Base-by-base conservation (phyloP, 108 stramenopile species). In the Poteriospumella lacustris region DNA sequence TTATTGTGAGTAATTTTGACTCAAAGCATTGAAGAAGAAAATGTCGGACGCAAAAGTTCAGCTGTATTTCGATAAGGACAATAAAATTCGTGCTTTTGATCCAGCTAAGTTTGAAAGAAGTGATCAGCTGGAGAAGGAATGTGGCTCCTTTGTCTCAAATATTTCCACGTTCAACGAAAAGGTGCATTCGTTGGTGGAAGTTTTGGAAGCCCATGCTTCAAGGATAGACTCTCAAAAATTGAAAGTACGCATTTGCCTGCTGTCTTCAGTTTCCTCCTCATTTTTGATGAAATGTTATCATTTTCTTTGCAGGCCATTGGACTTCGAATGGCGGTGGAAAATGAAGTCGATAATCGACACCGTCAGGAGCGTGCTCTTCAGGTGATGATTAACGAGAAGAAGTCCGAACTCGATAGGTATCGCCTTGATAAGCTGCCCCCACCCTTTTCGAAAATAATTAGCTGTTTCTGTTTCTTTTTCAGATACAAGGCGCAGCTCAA, bases 361-460 rank as follows among this genome's bases (percentile, higher is more conserved):
- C 36, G 70, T 15, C 70, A 73, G 42, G n/a, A 73, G 42, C 36
- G 70, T 42, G 70, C 70, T 26, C 36, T 73, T 9, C 70, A 73
- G 36, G 42, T 34, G 3, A 52, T 73, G 70, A 73, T 73, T 5
- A 73, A 73, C 36, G 70, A 73, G 70, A 73, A 73, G 41, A 73
- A 56, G 42, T n/a, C 70, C 9, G 70, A 73, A 56, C 41, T 73
- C 31, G 70, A 73, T 73, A 3, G 52, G 52, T 56, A 19, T 19
- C 15, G 15, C 15, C 24, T 56, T n/a, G n/a, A n/a, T n/a, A n/a
- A n/a, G n/a, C n/a, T n/a, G n/a, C n/a, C n/a, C n/a, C n/a, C n/a
- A n/a, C n/a, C n/a, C n/a, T n/a, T n/a, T n/a, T n/a, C n/a, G n/a
- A n/a, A n/a, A n/a, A n/a, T n/a, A n/a, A n/a, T n/a, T n/a, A n/a